Conservation (phyloP, 75 land plant genomes). For the Pinus taeda region DNA sequence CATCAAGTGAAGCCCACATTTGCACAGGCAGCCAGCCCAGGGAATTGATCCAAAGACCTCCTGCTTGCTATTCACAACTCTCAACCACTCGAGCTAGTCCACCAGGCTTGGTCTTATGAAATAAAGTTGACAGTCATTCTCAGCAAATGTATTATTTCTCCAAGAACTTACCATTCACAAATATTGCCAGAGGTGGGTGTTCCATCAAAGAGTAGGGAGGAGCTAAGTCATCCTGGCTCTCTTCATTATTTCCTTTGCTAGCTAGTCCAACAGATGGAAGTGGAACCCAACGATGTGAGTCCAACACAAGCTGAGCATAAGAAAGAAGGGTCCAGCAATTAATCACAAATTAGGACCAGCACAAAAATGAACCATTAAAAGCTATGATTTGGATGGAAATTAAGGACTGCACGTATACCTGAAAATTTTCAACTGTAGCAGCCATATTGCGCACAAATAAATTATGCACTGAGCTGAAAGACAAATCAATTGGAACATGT, state of each 20-base stretch:
- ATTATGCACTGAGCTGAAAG: slow-evolving; percentile 77
- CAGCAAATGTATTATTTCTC: no score
- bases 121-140: no score
- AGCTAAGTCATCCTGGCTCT: slow-evolving; percentile 65
- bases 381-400: not conserved
- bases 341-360: not conserved
- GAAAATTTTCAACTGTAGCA: slow-evolving; percentile 91
- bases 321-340: not conserved
- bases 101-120: no score
- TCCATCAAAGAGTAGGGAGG: slow-evolving; percentile 94
- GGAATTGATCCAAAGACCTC: no score
- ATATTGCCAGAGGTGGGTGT: slow-evolving; percentile 96
- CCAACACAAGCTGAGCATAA: slow-evolving; percentile 71
- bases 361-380: not conserved
- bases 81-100: no score
- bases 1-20: no score
- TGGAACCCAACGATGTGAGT: slow-evolving; percentile 98
- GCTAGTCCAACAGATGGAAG: slow-evolving; percentile 82
- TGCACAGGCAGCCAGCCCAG: no score
- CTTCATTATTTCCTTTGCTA: slow-evolving; percentile 47
- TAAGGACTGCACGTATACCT: slow-evolving; percentile 46
- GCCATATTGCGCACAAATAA: slow-evolving; percentile 90
- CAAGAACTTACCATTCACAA: slow-evolving; percentile 79
- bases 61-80: no score
- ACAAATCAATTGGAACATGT: not conserved